Evolutionary conservation across 176 grass and related monocot genomes (phyloP), one percentile per base, ranked within the genome.

Genomic region (Aegilops longissima): DNA sequence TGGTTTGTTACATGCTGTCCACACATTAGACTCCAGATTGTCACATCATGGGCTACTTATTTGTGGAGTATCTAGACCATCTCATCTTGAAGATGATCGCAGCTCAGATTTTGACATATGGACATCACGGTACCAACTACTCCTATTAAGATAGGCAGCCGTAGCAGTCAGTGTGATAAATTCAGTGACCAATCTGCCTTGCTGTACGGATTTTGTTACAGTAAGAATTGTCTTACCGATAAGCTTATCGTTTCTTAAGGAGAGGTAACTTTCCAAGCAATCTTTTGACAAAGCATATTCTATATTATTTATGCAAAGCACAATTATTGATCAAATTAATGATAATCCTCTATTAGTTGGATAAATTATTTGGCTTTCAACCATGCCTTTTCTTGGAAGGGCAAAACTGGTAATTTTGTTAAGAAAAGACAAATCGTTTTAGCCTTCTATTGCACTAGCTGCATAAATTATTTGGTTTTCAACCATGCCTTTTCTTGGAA

Each of bases 61-160:
- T n/a, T 87, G 34, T 61, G 5, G 7, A 74, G 18, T 74, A 65
- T 73, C 39, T 68, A 14, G 73, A 56, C 62, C 47, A 62, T 27
- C 27, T 77, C 12, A 40, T 3, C 34, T 61, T 18, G 42, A 30
- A 84, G 58, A 84, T 51, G 12, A 35, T 66, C 66, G 40, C 29
- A 25, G 11, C 23, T 85, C 20, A 74, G 38, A 73, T 87, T 78
- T 87, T 74, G 39, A 61, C 56, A 79, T 23, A 7, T 61, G n/a
- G 39, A 16, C 70, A 30, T 52, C 45, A 38, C 40, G 6, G 24
- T 67, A 23, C 44, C 9, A n/a, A 84, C 38, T 44, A 47, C 64
- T 47, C 40, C 71, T 74, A 74, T 74, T 12, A 30, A 25, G 14
- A 56, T 52, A 65, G 79, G 51, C 49, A 52, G 21, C 10, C n/a